Conservation (phyloP, 169 alveolate species). For the Eimeria acervulina region DNA sequence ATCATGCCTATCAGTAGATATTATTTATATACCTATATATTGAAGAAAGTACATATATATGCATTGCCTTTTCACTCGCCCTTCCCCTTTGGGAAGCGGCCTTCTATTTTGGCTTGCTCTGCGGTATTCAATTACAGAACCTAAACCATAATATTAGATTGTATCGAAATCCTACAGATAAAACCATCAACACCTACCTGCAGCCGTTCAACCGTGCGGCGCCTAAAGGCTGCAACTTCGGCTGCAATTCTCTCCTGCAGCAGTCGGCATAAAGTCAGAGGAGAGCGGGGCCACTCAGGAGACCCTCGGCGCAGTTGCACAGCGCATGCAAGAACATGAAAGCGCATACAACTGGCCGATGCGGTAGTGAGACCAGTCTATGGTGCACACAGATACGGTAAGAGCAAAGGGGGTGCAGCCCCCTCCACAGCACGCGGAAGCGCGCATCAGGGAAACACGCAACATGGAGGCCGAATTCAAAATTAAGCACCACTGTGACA, state of each 20-base stretch:
- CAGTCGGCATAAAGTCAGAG: background rate
- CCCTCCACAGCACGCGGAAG: background rate
- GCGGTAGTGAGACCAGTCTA: background rate
- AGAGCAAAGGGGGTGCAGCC: background rate
- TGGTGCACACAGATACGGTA: background rate
- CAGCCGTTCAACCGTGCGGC: constrained; percentile 55
- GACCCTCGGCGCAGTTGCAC: background rate
- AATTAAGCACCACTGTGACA: background rate
- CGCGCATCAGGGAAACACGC: background rate
- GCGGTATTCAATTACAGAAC: too few species aligned
- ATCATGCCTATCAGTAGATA: too few species aligned
- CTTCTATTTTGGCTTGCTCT: too few species aligned
- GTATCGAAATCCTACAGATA: background rate
- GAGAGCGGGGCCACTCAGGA: background rate
- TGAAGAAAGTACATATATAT: too few species aligned
- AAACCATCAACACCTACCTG: constrained; percentile 3
- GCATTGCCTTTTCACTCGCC: too few species aligned
- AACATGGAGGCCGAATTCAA: background rate
- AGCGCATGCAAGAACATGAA: background rate
- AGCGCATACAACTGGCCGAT: background rate
- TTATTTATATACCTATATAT: too few species aligned
- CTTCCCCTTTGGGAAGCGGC: too few species aligned
- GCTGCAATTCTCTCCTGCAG: constrained; percentile 59
- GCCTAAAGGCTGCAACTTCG: constrained; percentile 59
- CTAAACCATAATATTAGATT: background rate